Conservation (phyloP, 495 filamentous ascomycete genomes). For the Hyaloscypha variabilis region DNA sequence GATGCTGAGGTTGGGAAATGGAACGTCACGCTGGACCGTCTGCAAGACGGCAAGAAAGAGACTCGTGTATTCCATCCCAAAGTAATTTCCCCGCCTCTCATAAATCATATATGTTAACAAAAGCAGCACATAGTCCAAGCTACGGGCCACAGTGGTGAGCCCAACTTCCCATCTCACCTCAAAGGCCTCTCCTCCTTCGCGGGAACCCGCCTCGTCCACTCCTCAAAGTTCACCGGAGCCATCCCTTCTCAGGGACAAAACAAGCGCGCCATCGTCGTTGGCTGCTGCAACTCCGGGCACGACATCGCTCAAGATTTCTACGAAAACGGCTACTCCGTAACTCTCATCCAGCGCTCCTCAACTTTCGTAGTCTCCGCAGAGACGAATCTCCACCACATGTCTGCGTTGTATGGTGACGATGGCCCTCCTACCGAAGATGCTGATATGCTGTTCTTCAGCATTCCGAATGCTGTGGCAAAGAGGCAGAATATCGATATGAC, state of each 20-base stretch:
- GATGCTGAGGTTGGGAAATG: slow-evolving; percentile 52
- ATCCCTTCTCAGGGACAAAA: slow-evolving; percentile 39
- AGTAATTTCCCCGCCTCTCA: slow-evolving; percentile 2
- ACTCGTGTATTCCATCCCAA: slow-evolving; percentile 58
- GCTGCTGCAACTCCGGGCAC: slow-evolving; percentile 78
- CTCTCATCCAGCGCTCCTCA: slow-evolving; percentile 76
- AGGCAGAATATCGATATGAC: slow-evolving; percentile 50
- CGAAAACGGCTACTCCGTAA: slow-evolving; percentile 83
- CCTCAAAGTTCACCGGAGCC: slow-evolving; percentile 63
- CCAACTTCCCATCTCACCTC: slow-evolving; percentile 54
- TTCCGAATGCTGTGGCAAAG: slow-evolving; percentile 54
- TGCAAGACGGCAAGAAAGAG: slow-evolving; percentile 47
- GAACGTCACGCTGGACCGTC: slow-evolving; percentile 54
- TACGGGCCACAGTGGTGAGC: slow-evolving; percentile 68
- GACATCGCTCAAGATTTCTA: slow-evolving; percentile 85
- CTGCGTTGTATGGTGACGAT: slow-evolving; percentile 61
- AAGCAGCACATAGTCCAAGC: slow-evolving; percentile 60
- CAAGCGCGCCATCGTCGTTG: slow-evolving; percentile 75
- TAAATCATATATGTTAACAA: slow-evolving; percentile 6
- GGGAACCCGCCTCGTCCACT: slow-evolving; percentile 66
- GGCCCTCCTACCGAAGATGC: slow-evolving; percentile 63
- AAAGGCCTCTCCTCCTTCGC: slow-evolving; percentile 53
- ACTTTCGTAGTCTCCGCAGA: slow-evolving; percentile 69
- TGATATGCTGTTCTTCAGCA: slow-evolving; percentile 57
- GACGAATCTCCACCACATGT: slow-evolving; percentile 40